phyloP scores from a whole-genome alignment of 352 stramenopile species.

The Phytophthora sojae region DNA sequence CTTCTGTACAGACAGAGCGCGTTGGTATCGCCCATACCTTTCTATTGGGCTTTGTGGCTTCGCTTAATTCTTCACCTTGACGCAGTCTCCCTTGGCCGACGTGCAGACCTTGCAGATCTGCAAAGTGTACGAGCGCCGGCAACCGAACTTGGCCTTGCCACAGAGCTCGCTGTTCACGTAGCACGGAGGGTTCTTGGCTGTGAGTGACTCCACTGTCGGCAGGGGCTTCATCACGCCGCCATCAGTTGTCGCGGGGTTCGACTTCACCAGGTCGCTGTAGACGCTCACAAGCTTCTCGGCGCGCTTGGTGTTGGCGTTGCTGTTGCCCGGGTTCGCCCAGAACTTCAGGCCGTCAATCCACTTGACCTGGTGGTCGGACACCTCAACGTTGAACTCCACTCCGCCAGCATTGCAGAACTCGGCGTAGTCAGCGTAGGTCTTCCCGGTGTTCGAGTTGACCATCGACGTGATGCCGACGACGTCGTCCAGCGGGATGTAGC shows the following conservation, averaged over 20 bases:
- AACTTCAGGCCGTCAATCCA: constrained; percentile 64
- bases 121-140: constrained; percentile 54
- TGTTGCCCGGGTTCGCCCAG: constrained; percentile 63
- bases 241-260: constrained; percentile 44
- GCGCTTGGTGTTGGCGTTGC: constrained; percentile 54
- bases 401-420: constrained; percentile 67
- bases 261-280: constrained; percentile 51
- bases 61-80: constrained; percentile 1
- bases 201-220: constrained; percentile 42
- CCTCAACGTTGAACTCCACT: constrained; percentile 57
- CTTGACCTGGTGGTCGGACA: constrained; percentile 38
- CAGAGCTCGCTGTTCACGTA: constrained; percentile 70
- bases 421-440: constrained; percentile 52
- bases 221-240: constrained; percentile 56
- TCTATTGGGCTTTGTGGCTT: too few relatives aligned
- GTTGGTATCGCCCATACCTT: too few relatives aligned
- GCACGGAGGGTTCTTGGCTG: too few relatives aligned
- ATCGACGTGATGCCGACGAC: constrained; percentile 77
- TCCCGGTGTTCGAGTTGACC: constrained; percentile 49
- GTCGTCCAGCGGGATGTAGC: constrained; percentile 70
- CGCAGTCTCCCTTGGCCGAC: constrained; percentile 26
- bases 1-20: too few relatives aligned
- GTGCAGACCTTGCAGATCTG: constrained; percentile 72
- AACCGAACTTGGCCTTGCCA: constrained; percentile 53
- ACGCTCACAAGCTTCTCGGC: constrained; percentile 51